Percentiles rank a stretch among this genome's conserved stretches.
These are phyloP conservation scores for Amphichorda felina DNA, from an alignment of 2,329 filamentous ascomycete species.

Conservation along the genomic window DNA sequence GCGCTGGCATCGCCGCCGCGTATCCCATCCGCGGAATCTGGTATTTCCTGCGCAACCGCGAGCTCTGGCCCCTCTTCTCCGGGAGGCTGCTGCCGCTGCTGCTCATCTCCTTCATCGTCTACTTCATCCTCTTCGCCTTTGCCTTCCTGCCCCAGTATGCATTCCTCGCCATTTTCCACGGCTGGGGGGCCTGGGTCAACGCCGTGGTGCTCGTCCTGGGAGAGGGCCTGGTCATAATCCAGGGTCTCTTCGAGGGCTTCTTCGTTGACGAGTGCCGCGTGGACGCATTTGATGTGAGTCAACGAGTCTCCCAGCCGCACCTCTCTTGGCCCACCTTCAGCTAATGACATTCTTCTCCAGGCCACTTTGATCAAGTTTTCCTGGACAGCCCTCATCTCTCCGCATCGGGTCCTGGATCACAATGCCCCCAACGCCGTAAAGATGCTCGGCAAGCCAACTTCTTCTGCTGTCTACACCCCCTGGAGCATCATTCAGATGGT, in stretches of 20 bases:
- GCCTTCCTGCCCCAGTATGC: constrained; percentile 82
- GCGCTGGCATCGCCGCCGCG: constrained; percentile 33
- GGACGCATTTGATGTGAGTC: constrained; percentile 69
- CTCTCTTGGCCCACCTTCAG: too few species aligned
- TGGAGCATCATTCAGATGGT: constrained; percentile 86
- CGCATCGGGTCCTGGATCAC: constrained; percentile 51
- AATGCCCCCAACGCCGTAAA: constrained; percentile 64
- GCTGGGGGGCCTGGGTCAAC: constrained; percentile 78
- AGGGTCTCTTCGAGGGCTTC: constrained; percentile 63
- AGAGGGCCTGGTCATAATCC: constrained; percentile 61
- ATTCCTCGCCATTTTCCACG: constrained; percentile 83
- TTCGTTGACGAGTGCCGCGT: constrained; percentile 71
- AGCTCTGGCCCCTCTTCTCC: constrained; percentile 71
- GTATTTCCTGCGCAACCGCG: constrained; percentile 68
- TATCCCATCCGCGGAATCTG: constrained; percentile 62
- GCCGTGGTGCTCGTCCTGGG: constrained; percentile 81
- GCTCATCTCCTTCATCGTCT: constrained; percentile 71
- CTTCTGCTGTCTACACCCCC: constrained; percentile 66
- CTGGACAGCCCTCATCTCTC: constrained; percentile 54
- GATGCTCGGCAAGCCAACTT: constrained; percentile 72
- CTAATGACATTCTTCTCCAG: constrained; percentile 17
- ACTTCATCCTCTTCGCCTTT: constrained; percentile 78
- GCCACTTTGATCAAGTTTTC: constrained; percentile 65
- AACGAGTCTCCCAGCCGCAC: background rate
- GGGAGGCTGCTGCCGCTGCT: constrained; percentile 69